phyloP scores from a whole-genome alignment of 1,284 basidiomycete species.

The Heterobasidion parviporum region DNA sequence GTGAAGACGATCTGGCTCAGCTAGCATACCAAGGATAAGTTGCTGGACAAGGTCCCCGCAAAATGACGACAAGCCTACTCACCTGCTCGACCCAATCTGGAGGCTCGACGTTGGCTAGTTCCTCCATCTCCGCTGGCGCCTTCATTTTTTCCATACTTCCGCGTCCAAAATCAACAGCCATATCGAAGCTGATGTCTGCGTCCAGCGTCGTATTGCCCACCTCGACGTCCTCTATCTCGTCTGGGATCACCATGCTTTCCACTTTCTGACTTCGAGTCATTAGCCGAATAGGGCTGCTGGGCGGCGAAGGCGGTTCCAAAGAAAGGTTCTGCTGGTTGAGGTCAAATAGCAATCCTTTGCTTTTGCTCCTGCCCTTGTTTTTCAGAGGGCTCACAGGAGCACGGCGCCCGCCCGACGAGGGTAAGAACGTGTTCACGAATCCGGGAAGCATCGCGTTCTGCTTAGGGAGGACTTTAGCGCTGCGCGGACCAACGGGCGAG shows the following conservation, averaged over 20 bases:
- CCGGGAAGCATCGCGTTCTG: conserved; percentile 17
- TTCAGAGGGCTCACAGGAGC: conserved; percentile 8
- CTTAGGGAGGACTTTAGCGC: conserved; percentile 8
- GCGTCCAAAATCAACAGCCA: neutral
- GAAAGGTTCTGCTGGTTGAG: conserved; percentile 13
- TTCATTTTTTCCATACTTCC: neutral
- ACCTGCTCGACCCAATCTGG: conserved; percentile 53
- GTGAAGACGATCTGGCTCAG: conserved; percentile 50
- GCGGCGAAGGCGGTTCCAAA: conserved; percentile 15
- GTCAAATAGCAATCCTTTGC: conserved; percentile 2
- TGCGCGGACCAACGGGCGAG: conserved; percentile 5
- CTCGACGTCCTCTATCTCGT: conserved; percentile 9
- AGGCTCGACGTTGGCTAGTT: conserved; percentile 24
- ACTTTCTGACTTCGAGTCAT: conserved; percentile 2
- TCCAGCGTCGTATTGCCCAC: conserved; percentile 13
- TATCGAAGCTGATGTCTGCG: conserved; percentile 1
- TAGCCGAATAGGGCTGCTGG: conserved; percentile 17
- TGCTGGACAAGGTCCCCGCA: neutral
- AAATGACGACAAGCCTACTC: conserved; percentile 10
- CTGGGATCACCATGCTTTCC: neutral
- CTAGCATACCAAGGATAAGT: conserved; percentile 23
- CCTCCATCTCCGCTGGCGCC: neutral
- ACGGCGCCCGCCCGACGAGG: conserved; percentile 11
- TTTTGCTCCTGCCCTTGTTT: conserved; percentile 15
- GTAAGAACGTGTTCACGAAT: conserved; percentile 27